These are phyloP conservation scores for Ceriops tagal DNA, from an alignment of 345 rosid species.

Conservation along the genomic window DNA sequence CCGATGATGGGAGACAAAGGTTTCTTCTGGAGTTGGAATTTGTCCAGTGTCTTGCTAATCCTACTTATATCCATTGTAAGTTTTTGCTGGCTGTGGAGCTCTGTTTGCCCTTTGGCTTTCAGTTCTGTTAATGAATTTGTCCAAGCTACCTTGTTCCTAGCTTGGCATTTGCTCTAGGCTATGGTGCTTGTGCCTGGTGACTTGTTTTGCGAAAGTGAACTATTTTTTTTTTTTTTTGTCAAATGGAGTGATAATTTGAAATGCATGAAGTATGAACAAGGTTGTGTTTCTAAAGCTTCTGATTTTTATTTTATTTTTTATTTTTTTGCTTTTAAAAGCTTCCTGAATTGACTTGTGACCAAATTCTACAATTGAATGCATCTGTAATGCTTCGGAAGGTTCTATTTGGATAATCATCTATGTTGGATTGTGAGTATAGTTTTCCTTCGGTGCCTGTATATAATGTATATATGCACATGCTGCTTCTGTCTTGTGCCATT, in stretches of 20 bases:
- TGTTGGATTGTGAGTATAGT: no score
- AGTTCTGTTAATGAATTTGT: no score
- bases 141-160: no score
- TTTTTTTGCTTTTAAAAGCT: no score
- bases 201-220: background rate
- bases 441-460: no score
- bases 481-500: background rate
- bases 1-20: conserved; percentile 84
- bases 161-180: background rate
- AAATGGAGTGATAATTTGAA: background rate
- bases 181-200: background rate
- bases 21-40: conserved; percentile 90
- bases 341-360: no score
- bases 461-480: no score
- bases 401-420: no score
- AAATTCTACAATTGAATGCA: no score
- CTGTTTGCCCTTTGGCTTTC: background rate
- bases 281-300: background rate
- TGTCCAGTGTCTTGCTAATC: conserved; percentile 92
- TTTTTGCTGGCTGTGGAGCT: background rate
- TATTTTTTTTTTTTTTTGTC: background rate
- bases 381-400: no score
- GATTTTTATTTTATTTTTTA: no score
- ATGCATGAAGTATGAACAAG: background rate
- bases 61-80: conserved; percentile 93